Evolutionary conservation across 208 protist species (phyloP), one percentile per base, ranked within the genome.

Genomic region (Leptomonas seymouri): DNA sequence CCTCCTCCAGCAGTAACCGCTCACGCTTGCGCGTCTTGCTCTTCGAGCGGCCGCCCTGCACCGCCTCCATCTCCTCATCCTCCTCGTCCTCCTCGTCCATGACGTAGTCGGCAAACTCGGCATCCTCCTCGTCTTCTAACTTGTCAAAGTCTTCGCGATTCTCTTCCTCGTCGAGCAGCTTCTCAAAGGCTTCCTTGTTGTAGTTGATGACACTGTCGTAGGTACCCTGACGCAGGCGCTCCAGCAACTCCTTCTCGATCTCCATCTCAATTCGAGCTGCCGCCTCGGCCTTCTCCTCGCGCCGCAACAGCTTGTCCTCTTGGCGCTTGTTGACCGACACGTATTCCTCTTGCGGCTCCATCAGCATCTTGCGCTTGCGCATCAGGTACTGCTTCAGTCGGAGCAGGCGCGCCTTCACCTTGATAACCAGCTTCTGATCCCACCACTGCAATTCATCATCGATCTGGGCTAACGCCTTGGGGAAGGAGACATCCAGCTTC

Each of bases 361-460:
- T 77, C 58, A 91, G 71, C 70, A 99, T 87, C 83, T 98, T 98
- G 27, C 98, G 86, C 90, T 98, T 98, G 55, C 98, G 95, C 84
- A 99, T 99, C 27, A 99, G 71, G 70, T 99, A 98, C 85, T 99
- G 97, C 54, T 94, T 98, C 28, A 99, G 95, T 56, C 98, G 98
- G 34, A 99, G 98, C 41, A 99, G 85, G 31, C 99, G 85, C 51
- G 98, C 97, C 81, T 99, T 99, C 49, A 94, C 85, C 78, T 99
- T 98, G 72, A 99, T 98, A n/a, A 97, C 87, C 20, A 97, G 58
- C 65, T 93, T 95, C 60, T 90, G 83, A 57, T 93, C 87, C 98
- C 98, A 99, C 87, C 98, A 99, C 71, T 98, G 87, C 48, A 99
- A 81, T 57, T 99, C 81, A 45, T 97, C 80, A 78, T 99, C 98